A percentile compares a stretch with the other conserved stretches of the same genome.
phyloP scores from a whole-genome alignment of 2,329 filamentous ascomycete species.

The Penicillium sp. region DNA sequence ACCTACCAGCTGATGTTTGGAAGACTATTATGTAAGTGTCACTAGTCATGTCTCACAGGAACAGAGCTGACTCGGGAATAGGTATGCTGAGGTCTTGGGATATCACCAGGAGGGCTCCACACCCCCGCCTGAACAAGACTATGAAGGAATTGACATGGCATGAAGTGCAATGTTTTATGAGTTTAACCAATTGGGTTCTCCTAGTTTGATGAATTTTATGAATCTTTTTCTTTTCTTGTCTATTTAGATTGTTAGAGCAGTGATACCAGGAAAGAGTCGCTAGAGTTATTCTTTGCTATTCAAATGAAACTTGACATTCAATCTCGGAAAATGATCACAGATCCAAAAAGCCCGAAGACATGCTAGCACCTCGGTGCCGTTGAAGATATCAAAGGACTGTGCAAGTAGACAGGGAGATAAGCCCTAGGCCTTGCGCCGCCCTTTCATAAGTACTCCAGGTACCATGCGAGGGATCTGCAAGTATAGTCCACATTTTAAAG shows the following conservation, averaged over 20 bases:
- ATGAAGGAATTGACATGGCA: slow-evolving; percentile 11
- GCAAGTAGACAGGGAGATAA: too few relatives aligned
- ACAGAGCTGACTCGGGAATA: neutral
- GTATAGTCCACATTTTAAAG: too few relatives aligned
- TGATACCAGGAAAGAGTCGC: neutral
- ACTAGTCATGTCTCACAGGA: neutral
- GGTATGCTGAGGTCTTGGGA: slow-evolving; percentile 18
- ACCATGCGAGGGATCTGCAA: too few relatives aligned
- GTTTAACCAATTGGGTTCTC: neutral
- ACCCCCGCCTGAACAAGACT: neutral
- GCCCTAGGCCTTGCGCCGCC: too few relatives aligned
- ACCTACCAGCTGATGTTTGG: slow-evolving; percentile 95
- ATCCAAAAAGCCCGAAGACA: too few relatives aligned
- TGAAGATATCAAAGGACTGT: too few relatives aligned
- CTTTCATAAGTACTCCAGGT: too few relatives aligned
- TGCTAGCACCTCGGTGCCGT: too few relatives aligned
- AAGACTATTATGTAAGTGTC: slow-evolving; percentile 95
- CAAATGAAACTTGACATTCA: neutral
- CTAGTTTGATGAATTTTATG: neutral
- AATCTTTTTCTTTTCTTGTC: neutral
- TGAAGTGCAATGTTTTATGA: neutral
- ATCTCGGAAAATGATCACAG: neutral
- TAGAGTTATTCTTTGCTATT: neutral
- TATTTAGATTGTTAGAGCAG: neutral
- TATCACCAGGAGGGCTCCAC: slow-evolving; percentile 13